Evolutionary conservation across 139 green algal species (phyloP).

Genomic region (Pedinophyceae sp.): DNA sequence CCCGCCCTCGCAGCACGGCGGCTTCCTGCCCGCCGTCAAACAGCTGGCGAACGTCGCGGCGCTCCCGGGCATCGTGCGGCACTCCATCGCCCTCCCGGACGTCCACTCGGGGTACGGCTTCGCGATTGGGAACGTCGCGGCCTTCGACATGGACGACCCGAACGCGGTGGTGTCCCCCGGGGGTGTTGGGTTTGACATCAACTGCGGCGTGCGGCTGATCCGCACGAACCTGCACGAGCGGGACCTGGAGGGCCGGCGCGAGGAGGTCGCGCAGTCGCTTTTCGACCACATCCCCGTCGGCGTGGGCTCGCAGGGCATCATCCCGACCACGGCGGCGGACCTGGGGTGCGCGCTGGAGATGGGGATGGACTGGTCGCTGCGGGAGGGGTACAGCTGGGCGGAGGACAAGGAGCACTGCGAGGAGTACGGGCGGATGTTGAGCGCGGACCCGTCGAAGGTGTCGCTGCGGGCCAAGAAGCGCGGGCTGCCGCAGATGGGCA

Average conservation of each 20-base stretch:
- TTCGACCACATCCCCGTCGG: constrained; percentile 90
- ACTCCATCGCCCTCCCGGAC: constrained; percentile 73
- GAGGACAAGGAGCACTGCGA: constrained; percentile 88
- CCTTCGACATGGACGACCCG: constrained; percentile 71
- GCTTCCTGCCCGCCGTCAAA: constrained; percentile 76
- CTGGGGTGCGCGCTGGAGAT: constrained; percentile 67
- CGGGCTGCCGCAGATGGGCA: constrained; percentile 80
- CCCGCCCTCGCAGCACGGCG: constrained; percentile 35
- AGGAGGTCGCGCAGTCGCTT: constrained; percentile 65
- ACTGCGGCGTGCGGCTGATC: constrained; percentile 76
- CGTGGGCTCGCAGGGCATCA: constrained; percentile 71
- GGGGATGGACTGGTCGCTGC: constrained; percentile 73
- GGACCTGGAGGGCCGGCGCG: constrained; percentile 50
- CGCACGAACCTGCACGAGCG: constrained; percentile 68
- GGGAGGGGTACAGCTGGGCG: constrained; percentile 61
- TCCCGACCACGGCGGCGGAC: constrained; percentile 54
- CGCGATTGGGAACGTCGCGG: constrained; percentile 82
- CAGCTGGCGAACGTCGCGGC: constrained; percentile 79
- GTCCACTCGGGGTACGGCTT: constrained; percentile 84
- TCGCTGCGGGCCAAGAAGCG: constrained; percentile 67
- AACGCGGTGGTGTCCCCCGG: constrained; percentile 63
- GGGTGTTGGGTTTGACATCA: constrained; percentile 62
- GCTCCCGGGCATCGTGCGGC: constrained; percentile 67
- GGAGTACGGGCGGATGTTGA: constrained; percentile 77
- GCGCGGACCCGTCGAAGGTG: constrained; percentile 62